Base-by-base conservation (phyloP, 768 basidiomycete species). In the Plicaturopsis crispa region DNA sequence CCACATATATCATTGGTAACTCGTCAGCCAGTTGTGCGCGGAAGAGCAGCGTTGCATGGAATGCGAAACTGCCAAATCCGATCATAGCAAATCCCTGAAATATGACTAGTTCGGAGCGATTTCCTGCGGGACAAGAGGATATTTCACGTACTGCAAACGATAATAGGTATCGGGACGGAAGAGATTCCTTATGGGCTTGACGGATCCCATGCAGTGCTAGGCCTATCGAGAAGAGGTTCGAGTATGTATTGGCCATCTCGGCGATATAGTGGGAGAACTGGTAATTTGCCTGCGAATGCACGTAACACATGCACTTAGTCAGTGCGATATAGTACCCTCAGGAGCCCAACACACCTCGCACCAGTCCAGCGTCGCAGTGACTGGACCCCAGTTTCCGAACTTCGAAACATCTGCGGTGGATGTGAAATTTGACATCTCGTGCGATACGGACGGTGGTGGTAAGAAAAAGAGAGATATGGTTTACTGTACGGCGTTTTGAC, bases 21-120 rank as follows among this genome's bases (percentile, higher is more conserved):
- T 90, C 86, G 48, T 90, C 86, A 24, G 82, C 79, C 38, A 85
- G 72, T 50, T 90, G 86, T 7, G 84, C 84, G 46, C 78, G 70
- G 55, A 77, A 90, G 26, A 73, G 63, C 21, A 90, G 63, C 2
- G 82, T 86, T 8, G 81, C 80, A 46, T 90, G 86, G 54, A 90
- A 90, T 33, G 78, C 72, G 49, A 80, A 77, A 51, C 82, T 84
- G 14, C 86, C 85, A 10, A 84, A 43, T n/a, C 83, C 85, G 31
- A 88, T 75, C 14, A 84, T 57, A 13, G 65, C 75, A 41, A 85
- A 66, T 3, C 80, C 81, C 80, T 84, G 38, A 26, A n/a, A 14
- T 21, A 6, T 53, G 31, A 32, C 38, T 31, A 38, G 23, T 2
- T 6, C 36, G 31, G 24, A 6, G 22, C 12, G 23, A 24, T 16